Evolutionary conservation across 495 filamentous ascomycete species (phyloP).

Genomic region (Lasiosphaeria miniovina): DNA sequence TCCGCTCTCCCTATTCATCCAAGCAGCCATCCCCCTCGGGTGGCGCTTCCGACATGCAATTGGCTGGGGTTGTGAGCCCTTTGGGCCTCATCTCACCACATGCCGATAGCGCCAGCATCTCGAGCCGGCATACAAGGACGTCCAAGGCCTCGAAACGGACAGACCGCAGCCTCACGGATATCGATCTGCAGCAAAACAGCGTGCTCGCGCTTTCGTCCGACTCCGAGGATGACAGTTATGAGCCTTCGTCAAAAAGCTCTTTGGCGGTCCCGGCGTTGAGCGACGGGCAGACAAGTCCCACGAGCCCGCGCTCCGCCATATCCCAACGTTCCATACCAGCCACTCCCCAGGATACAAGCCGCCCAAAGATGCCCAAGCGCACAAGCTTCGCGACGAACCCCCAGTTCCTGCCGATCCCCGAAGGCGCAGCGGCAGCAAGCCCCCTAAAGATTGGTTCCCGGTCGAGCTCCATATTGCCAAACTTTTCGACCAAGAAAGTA

Average conservation of each 20-base stretch:
- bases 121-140: conserved; percentile 49
- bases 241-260: conserved; percentile 25
- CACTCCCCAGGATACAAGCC: conserved; percentile 14
- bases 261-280: conserved; percentile 24
- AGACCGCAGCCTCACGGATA: conserved; percentile 37
- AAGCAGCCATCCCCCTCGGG: conserved; percentile 14
- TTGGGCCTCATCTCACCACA: conserved; percentile 25
- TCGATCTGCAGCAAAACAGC: conserved; percentile 46
- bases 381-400: conserved; percentile 23
- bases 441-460: conserved; percentile 17
- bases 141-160: conserved; percentile 48
- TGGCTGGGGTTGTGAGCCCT: conserved; percentile 11
- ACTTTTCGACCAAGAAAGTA: conserved; percentile 10
- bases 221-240: conserved; percentile 42
- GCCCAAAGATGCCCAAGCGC: conserved; percentile 22
- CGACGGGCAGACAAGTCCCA: conserved; percentile 29
- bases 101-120: conserved; percentile 44
- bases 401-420: conserved; percentile 22
- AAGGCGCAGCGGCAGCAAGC: conserved; percentile 6
- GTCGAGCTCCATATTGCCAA: conserved; percentile 20
- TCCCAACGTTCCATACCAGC: conserved; percentile 19
- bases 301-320: conserved; percentile 26
- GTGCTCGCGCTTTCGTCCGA: conserved; percentile 48
- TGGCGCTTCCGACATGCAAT: conserved; percentile 8
- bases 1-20: conserved; percentile 9